Evolutionary conservation across 2,329 filamentous ascomycete species (phyloP), one percentile per base, ranked within the genome.

Genomic region (Neonectria sp.): DNA sequence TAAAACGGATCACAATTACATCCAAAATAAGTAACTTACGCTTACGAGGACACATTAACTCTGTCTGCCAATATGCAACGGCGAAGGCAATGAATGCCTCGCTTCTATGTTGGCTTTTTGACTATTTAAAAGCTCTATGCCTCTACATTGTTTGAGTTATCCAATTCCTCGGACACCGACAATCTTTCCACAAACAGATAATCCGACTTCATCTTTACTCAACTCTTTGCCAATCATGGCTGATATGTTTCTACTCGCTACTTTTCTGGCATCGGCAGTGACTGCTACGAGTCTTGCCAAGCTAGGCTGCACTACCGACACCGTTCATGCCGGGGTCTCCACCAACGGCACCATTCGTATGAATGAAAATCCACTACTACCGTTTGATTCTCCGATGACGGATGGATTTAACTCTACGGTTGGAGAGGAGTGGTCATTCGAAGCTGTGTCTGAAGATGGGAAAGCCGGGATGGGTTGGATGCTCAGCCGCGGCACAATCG

Each of bases 401-500:
- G 31, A 51, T 37, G 53, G 52, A 37, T 63, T 58, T 33, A 63
- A 63, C 53, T 45, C n/a, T 27, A 58, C 60, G 52, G 45, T 35
- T 45, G 53, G 52, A 48, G 63, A 65, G 40, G 63, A 65, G 25
- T 65, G 63, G 63, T 65, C 63, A 37, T 53, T 52, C 40, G 63
- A 65, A 31, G 63, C 55, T 45, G 63, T 65, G 35, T 65, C 63
- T 43, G 57, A 49, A 55, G 63, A 69, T 55, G 67, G 67, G 21
- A 45, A 25, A 31, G 45, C 67, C 43, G 67, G 67, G 25, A 60
- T 69, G 58, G 59, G 43, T 25, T 67, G 57, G 35, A 67, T 49
- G 27, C 57, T 58, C 58, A 69, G 63, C 51, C 63, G 67, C 29
- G 67, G 67, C 56, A 62, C 63, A 48, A 58, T 69, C 51, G 67